Evolutionary conservation across 345 rosid genomes (phyloP), one percentile per base, ranked within the genome.

Genomic region (Citropsis articulata): DNA sequence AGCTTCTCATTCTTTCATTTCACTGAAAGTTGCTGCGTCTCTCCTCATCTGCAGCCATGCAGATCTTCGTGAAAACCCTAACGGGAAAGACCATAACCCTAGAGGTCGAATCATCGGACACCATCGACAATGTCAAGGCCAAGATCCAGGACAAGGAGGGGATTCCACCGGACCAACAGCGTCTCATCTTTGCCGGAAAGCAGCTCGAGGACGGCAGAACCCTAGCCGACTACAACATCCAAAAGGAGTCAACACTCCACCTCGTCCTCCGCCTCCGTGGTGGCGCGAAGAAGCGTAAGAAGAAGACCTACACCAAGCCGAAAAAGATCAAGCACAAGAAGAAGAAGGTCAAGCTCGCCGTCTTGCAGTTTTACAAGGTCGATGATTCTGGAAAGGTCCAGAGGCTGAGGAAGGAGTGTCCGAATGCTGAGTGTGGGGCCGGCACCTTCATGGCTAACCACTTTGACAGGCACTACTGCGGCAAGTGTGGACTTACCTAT

Each of bases 111-210:
- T 88, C 91, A 36, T 86, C 90, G 0, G 90, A 90, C 50, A 88
- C 91, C 56, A 90, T 90, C 77, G 93, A 90, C 86, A 90, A 90
- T 80, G 91, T 90, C 68, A 90, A 90, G 75, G 87, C 90, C 8
- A 90, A 90, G 84, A 90, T 90, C 78, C 93, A 90, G 76, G 93
- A 88, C 85, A 90, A 90, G 87, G 93, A 90, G 62, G 93, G 93
- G 4, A 90, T 88, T 67, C 91, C 90, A 0, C 91, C 89, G 63
- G 93, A 88, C 72, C 91, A 90, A 74, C 93, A 90, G 71, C 91
- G 91, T 0, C 77, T 90, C 69, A 89, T 89, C 61, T 89, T 89
- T 77, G 92, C 92, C 73, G 93, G 93, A 3, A 90, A 90, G 82
- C 93, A 90, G 71, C 78, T 90, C 48, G 93, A 90, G 80, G 93